Base-by-base conservation (phyloP, 75 land plant species). In the Picea sitchensis region DNA sequence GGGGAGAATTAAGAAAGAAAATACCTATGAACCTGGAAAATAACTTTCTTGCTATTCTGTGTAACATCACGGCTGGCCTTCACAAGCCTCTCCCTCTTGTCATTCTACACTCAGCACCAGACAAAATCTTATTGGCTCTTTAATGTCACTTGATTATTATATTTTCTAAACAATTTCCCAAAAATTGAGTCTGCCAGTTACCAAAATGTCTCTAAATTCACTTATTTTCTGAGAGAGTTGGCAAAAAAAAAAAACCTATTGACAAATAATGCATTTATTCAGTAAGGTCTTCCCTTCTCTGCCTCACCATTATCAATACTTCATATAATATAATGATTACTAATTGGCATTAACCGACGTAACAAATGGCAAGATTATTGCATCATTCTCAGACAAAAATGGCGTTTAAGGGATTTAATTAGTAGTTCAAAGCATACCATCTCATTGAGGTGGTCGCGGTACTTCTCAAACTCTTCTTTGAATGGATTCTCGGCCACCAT, bases 51-150 rank as follows among this genome's bases (percentile, higher is more conserved):
- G 88, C 98, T 95, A 61, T 91, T 84, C 80, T 89, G 90, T 11
- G 98, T 95, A 23, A 95, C 90, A 88, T 95, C 98, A 68, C 95
- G 88, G 76, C 98, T 95, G 1, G 93, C 95, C 83, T 95, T 95
- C 65, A 95, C 95, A 41, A 95, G 82, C 69, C 98, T 88, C 83
- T 95, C 98, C 15, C 98, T 81, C 73, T 92, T 95, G 5, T 95
- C 98, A 82, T 95, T 91, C 95, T 95, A 86, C 81, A 86, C 58
- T 17, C 65, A 15, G 61, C 21, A 74, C 14, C 26, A 56, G 69
- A 34, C 15, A 47, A n/a, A 57, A 14, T 14, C 31, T 51, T n/a
- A 23, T 64, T 64, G 4, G 2, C 14, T n/a, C 61, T 17, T 47
- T 47, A 47, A 47, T 8, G 11, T 47, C 11, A 47, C 54, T 47